phyloP scores from a whole-genome alignment of 768 basidiomycete genomes.

The Solioccasus polychromus region DNA sequence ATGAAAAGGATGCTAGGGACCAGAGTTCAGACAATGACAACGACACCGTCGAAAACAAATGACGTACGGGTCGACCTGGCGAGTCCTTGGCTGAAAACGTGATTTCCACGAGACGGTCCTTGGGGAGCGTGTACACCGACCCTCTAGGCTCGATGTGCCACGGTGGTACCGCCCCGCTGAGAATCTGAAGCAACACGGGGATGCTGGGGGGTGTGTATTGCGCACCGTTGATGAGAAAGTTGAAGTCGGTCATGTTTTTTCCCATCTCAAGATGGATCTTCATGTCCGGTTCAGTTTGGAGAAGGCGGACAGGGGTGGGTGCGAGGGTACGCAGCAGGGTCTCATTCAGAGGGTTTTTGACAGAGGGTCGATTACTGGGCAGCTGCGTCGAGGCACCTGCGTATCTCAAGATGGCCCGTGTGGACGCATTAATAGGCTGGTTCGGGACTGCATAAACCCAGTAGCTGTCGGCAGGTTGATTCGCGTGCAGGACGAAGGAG shows the following conservation, averaged over 20 bases:
- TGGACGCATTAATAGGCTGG: slow-evolving; percentile 27
- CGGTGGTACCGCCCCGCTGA: slow-evolving; percentile 38
- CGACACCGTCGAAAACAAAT: not conserved
- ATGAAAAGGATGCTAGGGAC: slow-evolving; percentile 24
- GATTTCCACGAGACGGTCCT: slow-evolving; percentile 13
- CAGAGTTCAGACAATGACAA: not conserved
- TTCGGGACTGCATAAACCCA: slow-evolving; percentile 42
- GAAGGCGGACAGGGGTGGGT: slow-evolving; percentile 34
- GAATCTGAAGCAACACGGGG: slow-evolving; percentile 46
- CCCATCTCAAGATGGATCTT: slow-evolving; percentile 35
- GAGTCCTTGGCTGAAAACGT: slow-evolving; percentile 13
- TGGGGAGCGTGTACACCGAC: slow-evolving; percentile 17
- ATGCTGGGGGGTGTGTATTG: slow-evolving; percentile 35
- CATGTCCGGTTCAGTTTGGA: slow-evolving; percentile 42
- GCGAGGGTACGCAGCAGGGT: slow-evolving; percentile 13
- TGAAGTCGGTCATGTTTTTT: slow-evolving; percentile 23
- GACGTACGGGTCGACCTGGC: slow-evolving; percentile 28
- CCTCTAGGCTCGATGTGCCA: slow-evolving; percentile 35
- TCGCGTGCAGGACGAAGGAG: slow-evolving; percentile 41
- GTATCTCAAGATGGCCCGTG: slow-evolving; percentile 47
- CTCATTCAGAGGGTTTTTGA: slow-evolving; percentile 16
- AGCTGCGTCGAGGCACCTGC: slow-evolving; percentile 34
- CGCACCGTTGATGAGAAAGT: slow-evolving; percentile 35
- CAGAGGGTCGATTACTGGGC: slow-evolving; percentile 11
- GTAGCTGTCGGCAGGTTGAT: slow-evolving; percentile 38